Evolutionary conservation across 1,139 yeast species (phyloP), one percentile per base, ranked within the genome.

Genomic region (Magnusiomyces suaveolens): DNA sequence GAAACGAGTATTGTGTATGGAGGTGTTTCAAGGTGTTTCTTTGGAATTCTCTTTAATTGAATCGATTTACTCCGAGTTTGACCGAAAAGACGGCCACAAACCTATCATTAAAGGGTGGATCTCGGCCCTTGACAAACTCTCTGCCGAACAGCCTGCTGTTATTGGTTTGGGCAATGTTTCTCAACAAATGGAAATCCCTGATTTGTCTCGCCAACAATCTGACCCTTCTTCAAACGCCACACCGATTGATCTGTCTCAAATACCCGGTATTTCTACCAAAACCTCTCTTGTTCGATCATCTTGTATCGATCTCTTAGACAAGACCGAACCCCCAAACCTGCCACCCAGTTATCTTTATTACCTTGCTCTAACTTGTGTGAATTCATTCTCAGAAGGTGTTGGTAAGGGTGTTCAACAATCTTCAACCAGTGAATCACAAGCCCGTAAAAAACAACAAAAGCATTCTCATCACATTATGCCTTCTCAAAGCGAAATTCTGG

Each of bases 221-320:
- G 47, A 14, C 3, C 39, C 25, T 33, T 18, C 50, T 8, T 24
- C 36, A 10, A 32, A 32, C n/a, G 33, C 32, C 18, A 23, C 47
- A 3, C 24, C 41, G 14, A 12, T 48, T 46, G 56, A 54, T 21
- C 38, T 50, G 12, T 26, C 41, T 8, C 54, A 46, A 33, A 55
- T 60, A 8, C 54, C 60, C 26, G 66, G 63, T 12, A 49, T 64
- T 57, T 65, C 70, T 1, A 38, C 58, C 10, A 60, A 60, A 50
- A 60, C 65, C 3, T 74, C 80, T 0, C 64, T 74, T 0, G 71
- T 80, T 54, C 80, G 82, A 60, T 73, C 82, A 0, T 74, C 83
- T 4, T 77, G 82, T 55, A 73, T 89, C 48, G 96, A 89, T 57
- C 78, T 83, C 56, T 72, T 90, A 36, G 97, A 90, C 63, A 89